Conservation (phyloP, 2,329 filamentous ascomycete genomes). For the Pyrenochaeta sp. region DNA sequence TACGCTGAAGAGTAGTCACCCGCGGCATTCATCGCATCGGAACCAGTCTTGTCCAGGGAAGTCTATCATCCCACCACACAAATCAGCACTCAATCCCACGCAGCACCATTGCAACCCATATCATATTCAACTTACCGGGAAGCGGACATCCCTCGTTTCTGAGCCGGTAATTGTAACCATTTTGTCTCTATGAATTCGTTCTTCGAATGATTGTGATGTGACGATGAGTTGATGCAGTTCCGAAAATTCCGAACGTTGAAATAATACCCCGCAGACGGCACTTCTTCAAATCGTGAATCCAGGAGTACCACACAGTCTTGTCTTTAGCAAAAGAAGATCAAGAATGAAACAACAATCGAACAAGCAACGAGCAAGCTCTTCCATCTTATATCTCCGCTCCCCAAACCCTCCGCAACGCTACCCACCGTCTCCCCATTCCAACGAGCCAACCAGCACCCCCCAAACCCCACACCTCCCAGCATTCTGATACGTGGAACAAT, state of each 20-base stretch:
- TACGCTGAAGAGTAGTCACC: conserved; percentile 95
- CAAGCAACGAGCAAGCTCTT: background rate
- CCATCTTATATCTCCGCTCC: conserved; percentile 5
- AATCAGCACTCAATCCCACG: too few species aligned
- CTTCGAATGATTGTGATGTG: too few species aligned
- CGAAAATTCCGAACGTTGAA: conserved; percentile 3
- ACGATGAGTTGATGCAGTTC: too few species aligned
- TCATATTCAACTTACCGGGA: conserved; percentile 48
- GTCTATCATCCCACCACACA: too few species aligned
- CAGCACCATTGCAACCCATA: too few species aligned
- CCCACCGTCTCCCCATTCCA: background rate
- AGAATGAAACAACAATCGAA: background rate
- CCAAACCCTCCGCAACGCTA: background rate
- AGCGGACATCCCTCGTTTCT: conserved; percentile 58
- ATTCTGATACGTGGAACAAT: conserved; percentile 27
- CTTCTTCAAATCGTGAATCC: too few species aligned
- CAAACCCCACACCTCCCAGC: conserved; percentile 17
- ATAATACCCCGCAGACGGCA: conserved; percentile 6
- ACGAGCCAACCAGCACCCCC: background rate
- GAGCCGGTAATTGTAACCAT: conserved; percentile 58
- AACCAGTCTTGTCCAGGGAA: conserved; percentile 95
- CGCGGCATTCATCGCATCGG: conserved; percentile 94
- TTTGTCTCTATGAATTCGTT: conserved; percentile 5
- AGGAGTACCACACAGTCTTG: conserved; percentile 4
- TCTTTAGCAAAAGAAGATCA: background rate